Evolutionary conservation across 371 early-diverging fungal genomes (phyloP).

Genomic region (Apophysomyces trapeziformis): DNA sequence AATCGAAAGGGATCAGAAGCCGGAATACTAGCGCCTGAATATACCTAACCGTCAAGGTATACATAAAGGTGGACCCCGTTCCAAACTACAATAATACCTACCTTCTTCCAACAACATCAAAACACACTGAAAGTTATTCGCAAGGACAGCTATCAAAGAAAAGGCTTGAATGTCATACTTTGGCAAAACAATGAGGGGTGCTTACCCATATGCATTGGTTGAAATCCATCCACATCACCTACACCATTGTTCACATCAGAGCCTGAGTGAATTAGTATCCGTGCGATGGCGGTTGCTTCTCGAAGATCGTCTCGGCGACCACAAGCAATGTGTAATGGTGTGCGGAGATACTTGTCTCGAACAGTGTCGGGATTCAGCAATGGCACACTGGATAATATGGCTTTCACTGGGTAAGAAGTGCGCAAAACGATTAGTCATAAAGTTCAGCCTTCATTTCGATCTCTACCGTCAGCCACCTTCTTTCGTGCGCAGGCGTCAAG

Average conservation of each 20-base stretch:
- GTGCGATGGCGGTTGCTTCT: slow-evolving; percentile 41
- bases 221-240: slow-evolving; percentile 50
- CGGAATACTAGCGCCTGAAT: slow-evolving; percentile 48
- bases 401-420: slow-evolving; percentile 29
- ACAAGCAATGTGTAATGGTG: slow-evolving; percentile 55
- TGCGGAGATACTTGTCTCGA: slow-evolving; percentile 46
- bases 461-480: slow-evolving; percentile 36
- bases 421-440: neutral
- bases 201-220: slow-evolving; percentile 55
- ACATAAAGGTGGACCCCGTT: slow-evolving; percentile 9
- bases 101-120: slow-evolving; percentile 51
- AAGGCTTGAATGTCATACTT: neutral
- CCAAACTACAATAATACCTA: slow-evolving; percentile 17
- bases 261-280: slow-evolving; percentile 38
- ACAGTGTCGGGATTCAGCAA: slow-evolving; percentile 45
- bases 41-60: slow-evolving; percentile 19
- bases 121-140: slow-evolving; percentile 52
- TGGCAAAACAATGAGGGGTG: neutral
- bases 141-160: slow-evolving; percentile 43
- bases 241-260: slow-evolving; percentile 56
- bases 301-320: slow-evolving; percentile 40
- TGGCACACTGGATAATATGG: slow-evolving; percentile 33
- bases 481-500: slow-evolving; percentile 46
- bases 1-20: slow-evolving; percentile 53
- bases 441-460: neutral